Base-by-base conservation (phyloP, 306 rosid species). In the Pterocarpus macrocarpus region DNA sequence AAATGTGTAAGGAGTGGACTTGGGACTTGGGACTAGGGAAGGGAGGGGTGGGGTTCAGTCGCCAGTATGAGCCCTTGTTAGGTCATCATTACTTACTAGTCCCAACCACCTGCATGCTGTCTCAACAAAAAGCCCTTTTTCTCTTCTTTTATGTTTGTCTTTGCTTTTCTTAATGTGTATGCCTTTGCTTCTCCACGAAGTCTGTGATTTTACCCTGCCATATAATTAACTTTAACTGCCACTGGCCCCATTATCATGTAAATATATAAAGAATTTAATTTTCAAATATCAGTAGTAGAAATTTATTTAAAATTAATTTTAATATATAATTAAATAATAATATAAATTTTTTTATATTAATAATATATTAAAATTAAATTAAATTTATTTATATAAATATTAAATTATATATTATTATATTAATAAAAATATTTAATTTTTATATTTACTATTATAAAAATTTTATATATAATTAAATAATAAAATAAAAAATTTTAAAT, bases 11-110 rank as follows among this genome's bases (percentile, higher is more conserved):
- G 66, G 53, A 68, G 47, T 34, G 82, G 53, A 75, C n/a, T 35
- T 44, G 28, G 28, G 28, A 22, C 28, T 22, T 22, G 28, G 28
- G 28, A 22, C 28, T 22, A 22, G 68, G 49, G 80, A 38, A 69
- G 70, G 5, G 14, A 34, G 12, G 30, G 63, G 65, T 16, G 61
- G 73, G 47, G 73, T 44, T 56, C 76, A 74, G 80, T 71, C 58
- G 71, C 47, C 69, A 63, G n/a, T 72, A 12, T 3, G 12, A 16
- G 50, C 17, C 49, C 64, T 71, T 7, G 63, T 58, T 82, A 73
- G 84, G 73, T 65, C 85, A 88, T 85, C 89, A 82, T 85, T 82
- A 82, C 89, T 76, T 76, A 76, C 83, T 65, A 81, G 41, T 65
- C 71, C 77, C 73, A 66, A 76, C 7, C 63, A 39, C 83, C 88